Conservation (phyloP, 305 asterid genomes). For the Ilex paraguariensis region DNA sequence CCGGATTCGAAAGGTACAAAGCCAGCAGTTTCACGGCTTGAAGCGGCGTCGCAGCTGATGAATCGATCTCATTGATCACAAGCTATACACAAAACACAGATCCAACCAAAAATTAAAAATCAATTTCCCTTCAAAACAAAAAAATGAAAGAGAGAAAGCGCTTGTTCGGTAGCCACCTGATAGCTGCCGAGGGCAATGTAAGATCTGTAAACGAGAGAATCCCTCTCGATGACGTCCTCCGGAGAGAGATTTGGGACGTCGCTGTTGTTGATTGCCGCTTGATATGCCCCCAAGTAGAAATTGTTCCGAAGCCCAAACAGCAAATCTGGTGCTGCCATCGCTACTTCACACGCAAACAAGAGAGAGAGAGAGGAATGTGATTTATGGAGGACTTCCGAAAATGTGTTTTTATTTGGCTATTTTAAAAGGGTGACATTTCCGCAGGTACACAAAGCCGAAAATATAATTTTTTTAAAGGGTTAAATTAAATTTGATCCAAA, state of each 20-base stretch:
- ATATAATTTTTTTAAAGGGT: too few species aligned
- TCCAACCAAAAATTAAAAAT: background rate
- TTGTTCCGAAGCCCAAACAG: conserved; percentile 81
- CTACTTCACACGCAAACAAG: background rate
- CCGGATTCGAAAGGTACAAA: conserved; percentile 59
- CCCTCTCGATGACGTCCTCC: conserved; percentile 78
- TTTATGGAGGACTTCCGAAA: too few species aligned
- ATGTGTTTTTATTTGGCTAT: too few species aligned
- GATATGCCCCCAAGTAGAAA: conserved; percentile 91
- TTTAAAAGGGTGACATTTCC: too few species aligned
- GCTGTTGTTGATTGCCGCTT: conserved; percentile 95
- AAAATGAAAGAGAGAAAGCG: conserved; percentile 7
- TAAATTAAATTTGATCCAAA: too few species aligned
- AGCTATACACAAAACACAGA: conserved; percentile 36
- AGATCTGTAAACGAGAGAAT: conserved; percentile 74
- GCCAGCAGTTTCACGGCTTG: conserved; percentile 96
- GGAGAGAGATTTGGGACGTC: conserved; percentile 74
- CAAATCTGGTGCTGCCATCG: conserved; percentile 82
- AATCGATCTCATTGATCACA: conserved; percentile 84
- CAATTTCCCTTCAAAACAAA: background rate
- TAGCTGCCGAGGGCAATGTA: conserved; percentile 86
- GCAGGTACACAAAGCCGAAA: too few species aligned
- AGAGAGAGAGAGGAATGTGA: too few species aligned
- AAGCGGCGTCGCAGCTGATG: conserved; percentile 94
- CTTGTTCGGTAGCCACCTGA: conserved; percentile 39